Evolutionary conservation across 257 asterid species (phyloP), one percentile per base, ranked within the genome.

Genomic region (Nicotiana tomentosiformis): DNA sequence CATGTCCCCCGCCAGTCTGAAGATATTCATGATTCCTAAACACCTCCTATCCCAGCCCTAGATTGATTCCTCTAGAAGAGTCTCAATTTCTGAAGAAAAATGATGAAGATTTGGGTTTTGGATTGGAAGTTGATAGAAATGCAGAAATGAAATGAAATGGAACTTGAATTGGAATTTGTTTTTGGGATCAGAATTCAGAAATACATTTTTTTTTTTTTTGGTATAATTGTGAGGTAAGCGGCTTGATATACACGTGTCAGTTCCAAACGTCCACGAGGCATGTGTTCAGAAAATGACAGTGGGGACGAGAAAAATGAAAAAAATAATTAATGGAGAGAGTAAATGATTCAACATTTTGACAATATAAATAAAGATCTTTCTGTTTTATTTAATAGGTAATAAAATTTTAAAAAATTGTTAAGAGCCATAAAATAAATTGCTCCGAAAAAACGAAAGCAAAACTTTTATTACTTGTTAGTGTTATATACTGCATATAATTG

Each of bases 1-100:
- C 99, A 94, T 93, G 82, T 95, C 99, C n/a, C 99, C 98, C 43
- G 95, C 90, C 61, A 95, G 91, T 90, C 98, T 90, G 88, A 95
- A 95, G 60, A 91, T 84, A 86, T 95, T 95, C 99, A 95, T 95
- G 82, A 86, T 66, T 72, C 74, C 35, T 30, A 61, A 64, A 30
- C 61, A 17, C 26, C 32, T 60, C 15, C 39, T 32, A 67, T 29
- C 61, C 30, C 5, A 17, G 56, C 68, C 78, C 72, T 67, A 78
- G 35, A 81, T 66, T 62, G 46, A 81, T 66, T 62, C 18, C 32
- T 80, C 56, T 53, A 66, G 49, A 49, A 20, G 14, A 3, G 8
- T 43, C 20, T 23, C 78, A 23, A 39, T 35, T 35, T n/a, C 53
- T 70, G 57, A 43, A 11, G 30, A 39, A 39, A 11, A 69, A 18